These are phyloP conservation scores for Urtica urens DNA, from an alignment of 306 rosid species.

Conservation along the genomic window DNA sequence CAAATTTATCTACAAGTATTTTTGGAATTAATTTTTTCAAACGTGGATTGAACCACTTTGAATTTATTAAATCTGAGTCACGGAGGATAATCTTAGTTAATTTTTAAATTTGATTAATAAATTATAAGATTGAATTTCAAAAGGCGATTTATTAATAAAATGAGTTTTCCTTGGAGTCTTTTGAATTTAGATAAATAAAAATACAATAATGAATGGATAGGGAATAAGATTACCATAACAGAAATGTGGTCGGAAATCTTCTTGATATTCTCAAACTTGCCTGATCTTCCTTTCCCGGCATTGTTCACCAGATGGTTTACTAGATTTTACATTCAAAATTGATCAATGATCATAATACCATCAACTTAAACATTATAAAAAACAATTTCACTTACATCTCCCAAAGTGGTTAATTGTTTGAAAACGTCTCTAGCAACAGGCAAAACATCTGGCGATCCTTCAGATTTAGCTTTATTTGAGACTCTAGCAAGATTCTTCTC, in stretches of 20 bases:
- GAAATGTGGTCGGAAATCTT: slow-evolving; percentile 28
- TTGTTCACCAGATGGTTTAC: slow-evolving; percentile 64
- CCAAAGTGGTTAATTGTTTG: slow-evolving; percentile 37
- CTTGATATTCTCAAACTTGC: slow-evolving; percentile 26
- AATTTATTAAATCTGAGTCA: no score
- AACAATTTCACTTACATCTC: slow-evolving; percentile 17
- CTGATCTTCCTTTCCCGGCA: slow-evolving; percentile 24
- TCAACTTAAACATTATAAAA: not conserved
- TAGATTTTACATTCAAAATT: not conserved
- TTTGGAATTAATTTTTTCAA: no score
- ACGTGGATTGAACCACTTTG: no score
- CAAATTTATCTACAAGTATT: no score
- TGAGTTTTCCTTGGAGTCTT: no score
- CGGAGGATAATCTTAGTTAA: no score
- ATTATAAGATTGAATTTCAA: no score
- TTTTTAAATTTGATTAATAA: no score
- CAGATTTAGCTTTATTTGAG: slow-evolving; percentile 18
- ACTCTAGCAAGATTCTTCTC: slow-evolving; percentile 31
- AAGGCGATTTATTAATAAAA: no score
- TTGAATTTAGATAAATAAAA: no score
- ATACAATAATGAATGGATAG: no score
- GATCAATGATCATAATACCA: not conserved
- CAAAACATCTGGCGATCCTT: slow-evolving; percentile 42
- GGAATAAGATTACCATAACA: slow-evolving; percentile 27
- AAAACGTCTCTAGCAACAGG: slow-evolving; percentile 49